phyloP scores from a whole-genome alignment of 345 rosid species.

The Pistacia atlantica region DNA sequence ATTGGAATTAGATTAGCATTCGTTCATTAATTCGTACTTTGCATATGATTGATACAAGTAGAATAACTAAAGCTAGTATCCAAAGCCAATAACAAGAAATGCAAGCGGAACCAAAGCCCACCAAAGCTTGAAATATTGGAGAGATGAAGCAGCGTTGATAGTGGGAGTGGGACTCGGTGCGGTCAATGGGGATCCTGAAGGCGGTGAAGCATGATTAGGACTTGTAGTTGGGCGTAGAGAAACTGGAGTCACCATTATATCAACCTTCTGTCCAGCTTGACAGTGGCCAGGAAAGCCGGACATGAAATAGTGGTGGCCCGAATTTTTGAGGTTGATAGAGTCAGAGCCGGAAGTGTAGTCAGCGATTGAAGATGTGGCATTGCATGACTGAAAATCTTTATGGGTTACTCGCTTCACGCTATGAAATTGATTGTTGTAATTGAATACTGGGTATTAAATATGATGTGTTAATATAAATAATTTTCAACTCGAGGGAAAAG shows the following conservation, averaged over 20 bases:
- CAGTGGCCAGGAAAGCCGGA: slow-evolving; percentile 13
- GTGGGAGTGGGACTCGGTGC: not conserved
- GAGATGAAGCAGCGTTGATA: not conserved
- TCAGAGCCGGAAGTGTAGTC: slow-evolving; percentile 2
- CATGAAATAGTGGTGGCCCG: slow-evolving; percentile 1
- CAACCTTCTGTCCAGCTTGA: slow-evolving; percentile 9
- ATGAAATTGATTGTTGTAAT: not conserved
- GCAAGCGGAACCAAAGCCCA: not conserved
- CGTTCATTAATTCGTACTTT: too few species aligned
- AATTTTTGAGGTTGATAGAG: not conserved
- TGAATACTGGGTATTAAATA: not conserved
- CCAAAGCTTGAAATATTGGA: not conserved
- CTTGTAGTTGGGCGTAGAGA: slow-evolving; percentile 1
- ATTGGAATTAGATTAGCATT: too few species aligned
- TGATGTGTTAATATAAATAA: too few species aligned
- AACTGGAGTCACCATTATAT: slow-evolving; percentile 1
- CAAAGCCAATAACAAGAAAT: not conserved
- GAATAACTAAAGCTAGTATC: not conserved
- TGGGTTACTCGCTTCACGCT: not conserved
- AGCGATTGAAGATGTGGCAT: not conserved
- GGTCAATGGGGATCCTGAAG: not conserved
- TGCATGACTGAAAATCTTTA: not conserved
- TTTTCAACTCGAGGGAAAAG: too few species aligned
- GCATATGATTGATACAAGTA: too few species aligned
- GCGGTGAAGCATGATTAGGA: not conserved